Percentiles rank a stretch among this genome's conserved stretches.
These are phyloP conservation scores for Kwoniella shandongensis DNA, from an alignment of 768 basidiomycete genomes.

Conservation along the genomic window DNA sequence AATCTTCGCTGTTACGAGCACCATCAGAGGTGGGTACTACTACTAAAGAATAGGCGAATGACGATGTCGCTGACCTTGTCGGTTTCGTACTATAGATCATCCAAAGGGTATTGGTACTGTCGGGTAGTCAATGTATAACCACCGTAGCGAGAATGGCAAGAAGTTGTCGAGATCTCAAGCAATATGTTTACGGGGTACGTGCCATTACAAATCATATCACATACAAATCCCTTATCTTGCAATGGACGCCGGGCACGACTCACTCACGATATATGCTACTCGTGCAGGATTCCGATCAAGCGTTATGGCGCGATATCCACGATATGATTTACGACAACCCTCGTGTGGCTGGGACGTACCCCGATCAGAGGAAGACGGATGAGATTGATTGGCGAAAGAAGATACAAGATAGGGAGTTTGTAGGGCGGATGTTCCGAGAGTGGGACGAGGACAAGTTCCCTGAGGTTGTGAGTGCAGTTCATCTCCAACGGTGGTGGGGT, in stretches of 20 bases:
- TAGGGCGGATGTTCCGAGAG: constrained; percentile 32
- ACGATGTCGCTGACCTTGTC: not conserved
- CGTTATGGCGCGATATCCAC: constrained; percentile 47
- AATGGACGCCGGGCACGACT: no score
- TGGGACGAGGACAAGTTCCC: constrained; percentile 25
- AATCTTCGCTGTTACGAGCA: constrained; percentile 24
- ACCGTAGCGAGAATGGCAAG: constrained; percentile 31
- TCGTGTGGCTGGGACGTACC: constrained; percentile 16
- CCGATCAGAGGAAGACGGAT: not conserved
- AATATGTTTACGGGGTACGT: constrained; percentile 47
- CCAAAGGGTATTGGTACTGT: constrained; percentile 33
- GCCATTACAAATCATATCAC: not conserved
- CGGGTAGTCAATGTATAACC: constrained; percentile 27
- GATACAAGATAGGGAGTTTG: constrained; percentile 38
- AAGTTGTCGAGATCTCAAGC: constrained; percentile 38
- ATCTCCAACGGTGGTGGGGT: no score
- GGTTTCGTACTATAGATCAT: constrained; percentile 30
- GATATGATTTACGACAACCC: constrained; percentile 45
- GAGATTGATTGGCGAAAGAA: constrained; percentile 35
- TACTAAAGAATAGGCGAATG: not conserved
- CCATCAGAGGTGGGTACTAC: constrained; percentile 32
- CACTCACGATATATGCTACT: not conserved
- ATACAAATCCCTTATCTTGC: not conserved
- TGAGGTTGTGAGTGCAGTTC: constrained; percentile 26
- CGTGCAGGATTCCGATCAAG: constrained; percentile 38